These are phyloP conservation scores for Chlamydomonas asymmetrica DNA, from an alignment of 139 green algal genomes.

Conservation along the genomic window DNA sequence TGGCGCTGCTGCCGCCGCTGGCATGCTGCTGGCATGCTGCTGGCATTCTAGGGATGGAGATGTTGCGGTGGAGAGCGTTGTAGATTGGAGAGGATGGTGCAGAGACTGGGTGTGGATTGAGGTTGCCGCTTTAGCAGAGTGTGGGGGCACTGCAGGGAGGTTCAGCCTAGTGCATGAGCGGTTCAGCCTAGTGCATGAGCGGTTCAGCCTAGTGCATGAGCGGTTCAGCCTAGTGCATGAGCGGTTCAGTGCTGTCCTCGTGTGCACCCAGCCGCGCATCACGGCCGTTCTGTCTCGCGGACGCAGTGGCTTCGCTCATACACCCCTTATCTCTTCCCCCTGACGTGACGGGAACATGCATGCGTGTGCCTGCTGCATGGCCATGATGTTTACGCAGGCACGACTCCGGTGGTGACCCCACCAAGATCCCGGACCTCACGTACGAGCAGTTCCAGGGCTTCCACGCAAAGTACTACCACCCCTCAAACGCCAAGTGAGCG, in stretches of 20 bases:
- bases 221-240: not conserved
- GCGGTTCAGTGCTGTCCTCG: not conserved
- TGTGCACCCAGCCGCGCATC: not conserved
- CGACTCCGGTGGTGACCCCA: slow-evolving; percentile 92
- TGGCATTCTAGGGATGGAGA: no score
- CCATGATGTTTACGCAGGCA: slow-evolving; percentile 57
- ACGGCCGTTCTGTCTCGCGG: slow-evolving; percentile 71
- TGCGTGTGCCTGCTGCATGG: no score
- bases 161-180: no score
- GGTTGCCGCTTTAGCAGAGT: not conserved
- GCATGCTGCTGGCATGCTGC: no score
- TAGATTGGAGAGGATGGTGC: no score
- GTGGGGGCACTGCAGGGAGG: no score
- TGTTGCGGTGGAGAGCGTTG: no score
- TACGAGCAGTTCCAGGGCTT: slow-evolving; percentile 97
- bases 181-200: no score
- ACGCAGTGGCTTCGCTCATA: no score
- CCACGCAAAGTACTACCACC: slow-evolving; percentile 96
- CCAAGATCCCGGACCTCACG: slow-evolving; percentile 90
- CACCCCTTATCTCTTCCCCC: slow-evolving; percentile 61
- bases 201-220: no score
- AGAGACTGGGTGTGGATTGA: not conserved
- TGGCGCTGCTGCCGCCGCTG: no score
- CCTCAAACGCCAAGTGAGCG: slow-evolving; percentile 68
- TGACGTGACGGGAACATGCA: no score